phyloP scores from a whole-genome alignment of 2,329 filamentous ascomycete species.

The Pleoardoris graminearum region DNA sequence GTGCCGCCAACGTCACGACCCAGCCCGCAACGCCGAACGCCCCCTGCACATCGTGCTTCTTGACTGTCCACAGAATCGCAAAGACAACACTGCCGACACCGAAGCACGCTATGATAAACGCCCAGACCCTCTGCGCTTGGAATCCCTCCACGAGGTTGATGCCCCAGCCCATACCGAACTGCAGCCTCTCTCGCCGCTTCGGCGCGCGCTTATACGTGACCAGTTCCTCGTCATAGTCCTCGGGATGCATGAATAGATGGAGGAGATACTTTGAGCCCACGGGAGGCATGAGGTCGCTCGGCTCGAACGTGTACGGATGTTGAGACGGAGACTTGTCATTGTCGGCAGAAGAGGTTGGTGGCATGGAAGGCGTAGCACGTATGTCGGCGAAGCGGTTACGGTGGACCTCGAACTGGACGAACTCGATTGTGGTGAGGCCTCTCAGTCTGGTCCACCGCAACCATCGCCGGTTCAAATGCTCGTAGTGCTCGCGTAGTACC shows the following conservation, averaged over 20 bases:
- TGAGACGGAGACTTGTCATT: constrained; percentile 25
- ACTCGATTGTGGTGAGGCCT: constrained; percentile 44
- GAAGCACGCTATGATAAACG: constrained; percentile 32
- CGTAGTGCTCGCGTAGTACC: constrained; percentile 39
- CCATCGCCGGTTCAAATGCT: constrained; percentile 39
- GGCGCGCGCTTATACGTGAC: constrained; percentile 44
- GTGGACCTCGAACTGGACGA: constrained; percentile 47
- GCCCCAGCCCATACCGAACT: constrained; percentile 46
- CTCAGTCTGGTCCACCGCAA: constrained; percentile 37
- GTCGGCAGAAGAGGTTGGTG: constrained; percentile 23
- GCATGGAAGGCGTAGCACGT: constrained; percentile 43
- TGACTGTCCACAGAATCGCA: constrained; percentile 39
- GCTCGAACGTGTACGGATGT: constrained; percentile 43
- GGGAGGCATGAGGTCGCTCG: constrained; percentile 44
- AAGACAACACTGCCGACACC: constrained; percentile 41
- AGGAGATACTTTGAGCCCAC: constrained; percentile 45
- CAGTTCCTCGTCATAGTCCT: constrained; percentile 45
- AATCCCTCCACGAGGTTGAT: constrained; percentile 47
- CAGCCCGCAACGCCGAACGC: constrained; percentile 47
- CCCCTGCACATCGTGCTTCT: constrained; percentile 43
- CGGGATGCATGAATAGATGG: constrained; percentile 46
- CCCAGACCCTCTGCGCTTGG: constrained; percentile 42
- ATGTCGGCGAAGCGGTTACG: constrained; percentile 48
- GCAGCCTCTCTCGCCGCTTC: constrained; percentile 36
- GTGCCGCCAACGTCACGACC: constrained; percentile 38